Percentiles rank a stretch among this genome's conserved stretches.
Evolutionary conservation across 352 stramenopile genomes (phyloP).

Genomic region (Achlya hypogyna): DNA sequence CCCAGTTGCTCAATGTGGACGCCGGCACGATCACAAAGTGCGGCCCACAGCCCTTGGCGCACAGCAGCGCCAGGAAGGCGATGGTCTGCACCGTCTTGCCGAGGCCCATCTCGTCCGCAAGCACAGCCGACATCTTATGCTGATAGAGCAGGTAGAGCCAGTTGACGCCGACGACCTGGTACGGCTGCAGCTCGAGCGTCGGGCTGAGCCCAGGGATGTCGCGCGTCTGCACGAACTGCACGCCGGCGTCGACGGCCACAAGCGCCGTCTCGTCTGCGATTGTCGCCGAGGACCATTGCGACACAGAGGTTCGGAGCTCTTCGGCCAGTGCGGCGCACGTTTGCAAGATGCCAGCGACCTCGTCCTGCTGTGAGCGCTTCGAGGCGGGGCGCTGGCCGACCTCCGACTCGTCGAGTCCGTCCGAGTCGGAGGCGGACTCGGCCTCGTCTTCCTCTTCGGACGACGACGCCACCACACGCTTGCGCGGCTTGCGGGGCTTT

Average conservation of each 20-base stretch:
- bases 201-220: conserved; percentile 63
- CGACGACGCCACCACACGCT: neutral
- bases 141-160: conserved; percentile 70
- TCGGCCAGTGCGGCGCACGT: conserved; percentile 3
- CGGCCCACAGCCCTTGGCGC: conserved; percentile 34
- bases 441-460: conserved; percentile 24
- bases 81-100: conserved; percentile 91
- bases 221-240: conserved; percentile 39
- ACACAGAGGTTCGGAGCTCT: neutral
- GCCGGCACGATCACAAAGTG: conserved; percentile 91
- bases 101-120: conserved; percentile 88
- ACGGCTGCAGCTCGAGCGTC: conserved; percentile 72
- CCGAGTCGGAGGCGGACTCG: conserved; percentile 25
- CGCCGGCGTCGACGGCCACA: neutral
- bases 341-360: conserved; percentile 12
- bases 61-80: conserved; percentile 57
- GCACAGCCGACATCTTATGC: conserved; percentile 68
- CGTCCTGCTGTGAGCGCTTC: conserved; percentile 25
- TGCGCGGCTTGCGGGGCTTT: neutral
- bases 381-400: conserved; percentile 7
- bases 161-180: conserved; percentile 78
- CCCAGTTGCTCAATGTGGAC: conserved; percentile 90
- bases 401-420: conserved; percentile 25
- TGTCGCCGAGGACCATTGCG: neutral
- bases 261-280: conserved; percentile 8